These are phyloP conservation scores for Arthrinium phaeospermum DNA, from an alignment of 2,329 filamentous ascomycete species.

Conservation along the genomic window DNA sequence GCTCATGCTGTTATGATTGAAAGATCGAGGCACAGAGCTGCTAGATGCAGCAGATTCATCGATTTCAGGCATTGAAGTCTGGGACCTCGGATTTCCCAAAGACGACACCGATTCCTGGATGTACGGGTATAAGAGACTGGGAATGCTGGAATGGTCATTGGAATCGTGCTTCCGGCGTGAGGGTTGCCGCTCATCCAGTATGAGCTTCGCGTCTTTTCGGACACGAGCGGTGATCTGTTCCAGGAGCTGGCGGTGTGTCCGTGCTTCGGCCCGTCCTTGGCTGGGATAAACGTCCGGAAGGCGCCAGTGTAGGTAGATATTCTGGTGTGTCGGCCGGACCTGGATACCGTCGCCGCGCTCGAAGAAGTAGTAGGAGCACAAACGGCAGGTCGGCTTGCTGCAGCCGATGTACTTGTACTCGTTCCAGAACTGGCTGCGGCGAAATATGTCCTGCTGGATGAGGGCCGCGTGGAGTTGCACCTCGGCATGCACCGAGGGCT, in stretches of 20 bases:
- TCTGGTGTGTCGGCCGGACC: slow-evolving; percentile 26
- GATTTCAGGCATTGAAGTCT: not conserved
- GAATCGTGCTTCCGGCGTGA: slow-evolving; percentile 18
- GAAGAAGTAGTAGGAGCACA: slow-evolving; percentile 31
- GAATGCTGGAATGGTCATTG: slow-evolving; percentile 11
- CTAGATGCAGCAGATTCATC: not conserved
- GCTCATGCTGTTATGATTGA: not conserved
- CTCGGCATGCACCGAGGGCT: slow-evolving; percentile 28
- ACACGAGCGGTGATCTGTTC: slow-evolving; percentile 11
- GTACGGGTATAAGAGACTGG: not conserved
- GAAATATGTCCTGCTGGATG: not conserved
- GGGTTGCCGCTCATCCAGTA: slow-evolving; percentile 10
- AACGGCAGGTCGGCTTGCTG: slow-evolving; percentile 32
- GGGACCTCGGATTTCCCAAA: not conserved
- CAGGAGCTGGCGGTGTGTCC: slow-evolving; percentile 12
- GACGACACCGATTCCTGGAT: not conserved
- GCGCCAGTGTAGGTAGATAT: slow-evolving; percentile 28
- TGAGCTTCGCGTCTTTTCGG: slow-evolving; percentile 19
- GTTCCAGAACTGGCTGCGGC: slow-evolving; percentile 22
- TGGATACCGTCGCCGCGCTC: slow-evolving; percentile 24
- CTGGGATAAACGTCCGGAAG: slow-evolving; percentile 24
- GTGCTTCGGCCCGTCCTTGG: not conserved
- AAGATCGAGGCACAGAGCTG: not conserved
- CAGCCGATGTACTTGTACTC: slow-evolving; percentile 29
- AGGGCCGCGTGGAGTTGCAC: slow-evolving; percentile 25